Evolutionary conservation across 2,329 filamentous ascomycete genomes (phyloP), one percentile per base, ranked within the genome.

Genomic region (Cyanodermella asteris): DNA sequence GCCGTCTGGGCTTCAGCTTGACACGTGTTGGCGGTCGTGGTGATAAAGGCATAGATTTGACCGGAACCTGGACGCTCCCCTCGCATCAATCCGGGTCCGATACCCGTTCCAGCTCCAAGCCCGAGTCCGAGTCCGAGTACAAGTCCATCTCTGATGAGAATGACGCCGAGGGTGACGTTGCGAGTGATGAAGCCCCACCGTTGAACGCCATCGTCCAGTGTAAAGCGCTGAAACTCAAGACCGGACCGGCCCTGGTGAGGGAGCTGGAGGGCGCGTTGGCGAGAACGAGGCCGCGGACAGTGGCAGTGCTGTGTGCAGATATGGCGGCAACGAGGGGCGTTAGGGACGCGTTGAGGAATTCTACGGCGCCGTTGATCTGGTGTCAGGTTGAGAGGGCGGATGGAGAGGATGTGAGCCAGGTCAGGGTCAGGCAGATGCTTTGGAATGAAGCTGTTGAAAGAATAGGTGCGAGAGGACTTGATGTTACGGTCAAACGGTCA

Each of bases 291-390:
- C 51, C 60, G 0, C 72, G 71, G 1, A 67, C 75, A 5, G 44
- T 91, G 17, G 82, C 68, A 0, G 40, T 91, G 10, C 47, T 93
- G 27, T 72, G 75, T 13, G 62, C 67, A 4, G 66, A 71, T 33
- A 56, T 61, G 31, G 56, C 67, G 26, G 74, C 80, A 16, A 91
- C 81, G 0, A 74, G 67, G 39, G 84, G 82, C 1, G 68, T 90
- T 3, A 54, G 76, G 29, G 69, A 80, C 23, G 68, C 77, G 13
- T 41, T 93, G 35, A 59, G 60, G 4, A 53, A 65, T 29, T 75
- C 72, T 40, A 46, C 51, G 18, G 69, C 63, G 52, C 75, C 80
- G 1, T 62, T 91, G 56, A 69, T 70, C 1, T 90, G 53, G 51
- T 44, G 55, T 13, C 34, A 36, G 37, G 43, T 54, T 39, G 44